phyloP scores from a whole-genome alignment of 345 rosid species.

The Psidium guajava region DNA sequence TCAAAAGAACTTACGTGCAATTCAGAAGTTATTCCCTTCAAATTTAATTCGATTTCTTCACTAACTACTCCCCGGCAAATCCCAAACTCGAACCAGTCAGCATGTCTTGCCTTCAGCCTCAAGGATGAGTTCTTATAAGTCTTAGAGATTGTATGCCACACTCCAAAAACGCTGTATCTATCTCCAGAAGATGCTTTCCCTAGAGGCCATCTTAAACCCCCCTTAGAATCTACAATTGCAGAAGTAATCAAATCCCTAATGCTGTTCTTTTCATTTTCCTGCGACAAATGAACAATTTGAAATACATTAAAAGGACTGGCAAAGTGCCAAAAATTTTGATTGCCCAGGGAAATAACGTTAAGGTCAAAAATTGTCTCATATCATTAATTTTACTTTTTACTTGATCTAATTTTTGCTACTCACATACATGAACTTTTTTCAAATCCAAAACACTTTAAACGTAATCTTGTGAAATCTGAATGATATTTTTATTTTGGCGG shows the following conservation, averaged over 20 bases:
- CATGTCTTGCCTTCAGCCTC: conserved; percentile 40
- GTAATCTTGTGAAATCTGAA: background rate
- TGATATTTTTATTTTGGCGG: background rate
- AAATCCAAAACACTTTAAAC: background rate
- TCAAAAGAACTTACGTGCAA: conserved; percentile 5
- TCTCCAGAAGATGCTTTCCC: conserved; percentile 27
- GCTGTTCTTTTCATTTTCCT: conserved; percentile 49
- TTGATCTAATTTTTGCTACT: background rate
- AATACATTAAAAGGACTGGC: background rate
- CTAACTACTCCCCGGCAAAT: conserved; percentile 22
- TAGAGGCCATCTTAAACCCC: conserved; percentile 63
- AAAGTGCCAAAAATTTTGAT: background rate
- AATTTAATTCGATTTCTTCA: conserved; percentile 27
- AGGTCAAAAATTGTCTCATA: background rate
- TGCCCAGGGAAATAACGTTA: background rate
- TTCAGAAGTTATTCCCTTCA: conserved; percentile 36
- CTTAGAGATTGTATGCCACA: conserved; percentile 30
- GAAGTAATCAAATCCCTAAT: conserved; percentile 32
- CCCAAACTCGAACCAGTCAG: conserved; percentile 45
- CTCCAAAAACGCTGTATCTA: conserved; percentile 32
- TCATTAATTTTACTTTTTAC: background rate
- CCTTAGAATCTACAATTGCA: conserved; percentile 56
- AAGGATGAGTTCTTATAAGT: conserved; percentile 29
- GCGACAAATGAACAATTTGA: background rate
- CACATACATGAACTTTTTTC: background rate